These are phyloP conservation scores for Pichia nanzhaoensis DNA, from an alignment of 805 yeast species.

Conservation along the genomic window DNA sequence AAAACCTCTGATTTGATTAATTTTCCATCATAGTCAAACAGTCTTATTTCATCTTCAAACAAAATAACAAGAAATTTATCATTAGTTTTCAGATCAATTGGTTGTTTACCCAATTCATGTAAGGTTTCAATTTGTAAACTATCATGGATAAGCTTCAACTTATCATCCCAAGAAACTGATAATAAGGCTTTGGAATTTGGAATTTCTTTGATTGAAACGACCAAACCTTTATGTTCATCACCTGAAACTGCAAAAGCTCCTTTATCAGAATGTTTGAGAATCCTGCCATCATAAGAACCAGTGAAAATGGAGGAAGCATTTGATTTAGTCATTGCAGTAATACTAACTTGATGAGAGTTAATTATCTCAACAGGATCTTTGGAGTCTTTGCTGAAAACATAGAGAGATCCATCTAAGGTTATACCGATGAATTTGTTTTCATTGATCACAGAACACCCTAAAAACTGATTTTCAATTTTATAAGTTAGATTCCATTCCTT, in stretches of 20 bases:
- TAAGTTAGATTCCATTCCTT: conserved; percentile 46
- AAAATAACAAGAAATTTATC: conserved; percentile 35
- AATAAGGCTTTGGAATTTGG: conserved; percentile 23
- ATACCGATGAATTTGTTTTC: conserved; percentile 56
- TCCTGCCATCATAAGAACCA: conserved; percentile 80
- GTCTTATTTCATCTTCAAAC: conserved; percentile 36
- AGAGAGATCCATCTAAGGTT: conserved; percentile 65
- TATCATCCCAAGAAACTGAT: conserved; percentile 82
- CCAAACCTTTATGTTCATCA: conserved; percentile 53
- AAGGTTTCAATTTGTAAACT: conserved; percentile 19
- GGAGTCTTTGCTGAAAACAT: conserved; percentile 43
- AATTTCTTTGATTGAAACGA: conserved; percentile 41
- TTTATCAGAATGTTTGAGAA: conserved; percentile 50
- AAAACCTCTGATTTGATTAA: conserved; percentile 27
- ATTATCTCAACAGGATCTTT: conserved; percentile 36
- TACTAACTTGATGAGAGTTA: conserved; percentile 76
- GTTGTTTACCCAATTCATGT: conserved; percentile 41
- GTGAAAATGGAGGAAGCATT: conserved; percentile 33
- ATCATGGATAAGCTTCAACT: conserved; percentile 38
- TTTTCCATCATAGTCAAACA: conserved; percentile 30
- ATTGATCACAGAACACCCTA: conserved; percentile 57
- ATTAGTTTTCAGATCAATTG: conserved; percentile 35
- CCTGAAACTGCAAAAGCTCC: conserved; percentile 34
- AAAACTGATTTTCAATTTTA: conserved; percentile 58
- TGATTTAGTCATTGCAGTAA: conserved; percentile 49